Conservation (phyloP, 164 flowering plant species). For the Houttuynia cordata region DNA sequence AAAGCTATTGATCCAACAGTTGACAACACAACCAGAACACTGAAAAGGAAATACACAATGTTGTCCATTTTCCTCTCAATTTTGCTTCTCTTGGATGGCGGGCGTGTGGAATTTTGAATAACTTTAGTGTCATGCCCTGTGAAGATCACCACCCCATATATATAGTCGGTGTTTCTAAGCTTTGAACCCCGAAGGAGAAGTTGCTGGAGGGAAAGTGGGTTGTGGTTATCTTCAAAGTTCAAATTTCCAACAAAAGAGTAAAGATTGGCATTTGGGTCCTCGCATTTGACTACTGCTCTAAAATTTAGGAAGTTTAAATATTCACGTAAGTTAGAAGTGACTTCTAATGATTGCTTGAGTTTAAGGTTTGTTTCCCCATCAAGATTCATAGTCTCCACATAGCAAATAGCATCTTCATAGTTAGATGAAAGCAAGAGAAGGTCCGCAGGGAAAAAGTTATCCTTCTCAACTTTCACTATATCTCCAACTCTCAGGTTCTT, state of each 20-base stretch:
- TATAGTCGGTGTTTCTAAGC: constrained; percentile 73
- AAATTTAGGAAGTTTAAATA: constrained; percentile 45
- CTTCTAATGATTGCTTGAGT: constrained; percentile 74
- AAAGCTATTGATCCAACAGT: constrained; percentile 63
- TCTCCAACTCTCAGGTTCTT: constrained; percentile 78
- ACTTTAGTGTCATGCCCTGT: constrained; percentile 94
- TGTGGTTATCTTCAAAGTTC: constrained; percentile 42
- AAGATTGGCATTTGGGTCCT: constrained; percentile 87
- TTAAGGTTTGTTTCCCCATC: constrained; percentile 97
- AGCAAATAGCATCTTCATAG: constrained; percentile 80
- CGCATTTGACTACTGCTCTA: constrained; percentile 65
- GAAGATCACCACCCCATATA: constrained; percentile 81
- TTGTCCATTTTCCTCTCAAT: constrained; percentile 84
- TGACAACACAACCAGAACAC: constrained; percentile 34
- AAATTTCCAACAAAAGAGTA: constrained; percentile 78
- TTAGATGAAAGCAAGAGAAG: constrained; percentile 81
- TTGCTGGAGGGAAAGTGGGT: constrained; percentile 72
- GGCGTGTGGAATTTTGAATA: constrained; percentile 69
- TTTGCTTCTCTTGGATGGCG: constrained; percentile 91
- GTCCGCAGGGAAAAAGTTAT: constrained; percentile 87
- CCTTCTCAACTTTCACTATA: constrained; percentile 74
- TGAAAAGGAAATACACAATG: constrained; percentile 65
- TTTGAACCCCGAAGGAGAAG: constrained; percentile 89
- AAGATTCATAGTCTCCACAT: constrained; percentile 95
- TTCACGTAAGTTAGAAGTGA: constrained; percentile 44